phyloP scores from a whole-genome alignment of 257 asterid genomes.

The Nicotiana knightiana region DNA sequence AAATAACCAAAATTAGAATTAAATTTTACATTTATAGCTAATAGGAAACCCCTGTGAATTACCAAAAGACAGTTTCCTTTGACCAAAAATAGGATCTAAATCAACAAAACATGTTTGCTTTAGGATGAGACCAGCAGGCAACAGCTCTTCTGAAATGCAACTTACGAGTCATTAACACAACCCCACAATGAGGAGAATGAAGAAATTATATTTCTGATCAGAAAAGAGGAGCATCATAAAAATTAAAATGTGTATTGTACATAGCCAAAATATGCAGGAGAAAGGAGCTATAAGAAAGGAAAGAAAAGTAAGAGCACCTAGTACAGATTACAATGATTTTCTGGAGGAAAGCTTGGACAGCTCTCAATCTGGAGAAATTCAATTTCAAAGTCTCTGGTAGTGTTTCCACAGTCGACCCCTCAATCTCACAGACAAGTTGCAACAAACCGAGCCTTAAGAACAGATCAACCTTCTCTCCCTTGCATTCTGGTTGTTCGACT shows the following conservation, averaged over 20 bases:
- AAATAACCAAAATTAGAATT: background rate
- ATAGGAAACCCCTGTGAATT: background rate
- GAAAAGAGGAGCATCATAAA: background rate
- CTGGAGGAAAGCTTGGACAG: conserved; percentile 18
- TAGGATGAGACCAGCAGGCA: background rate
- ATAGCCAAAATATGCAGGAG: background rate
- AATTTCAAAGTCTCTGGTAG: conserved; percentile 22
- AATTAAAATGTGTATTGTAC: background rate
- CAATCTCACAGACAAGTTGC: conserved; percentile 15
- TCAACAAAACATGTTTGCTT: background rate
- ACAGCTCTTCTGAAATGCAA: background rate
- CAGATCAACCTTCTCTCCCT: conserved; percentile 21
- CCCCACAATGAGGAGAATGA: background rate
- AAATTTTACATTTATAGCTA: background rate
- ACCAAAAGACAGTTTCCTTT: background rate
- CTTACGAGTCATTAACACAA: background rate
- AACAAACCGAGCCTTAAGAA: conserved; percentile 22
- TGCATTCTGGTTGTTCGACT: conserved; percentile 14
- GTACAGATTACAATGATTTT: conserved; percentile 18
- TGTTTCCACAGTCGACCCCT: conserved; percentile 15
- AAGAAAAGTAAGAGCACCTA: conserved; percentile 10
- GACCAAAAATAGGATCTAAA: background rate
- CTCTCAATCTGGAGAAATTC: conserved; percentile 16
- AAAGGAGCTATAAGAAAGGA: background rate
- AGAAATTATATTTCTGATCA: background rate